These are phyloP conservation scores for Kurtzmaniella quercitrusa DNA, from an alignment of 1,139 yeast genomes.

Conservation along the genomic window DNA sequence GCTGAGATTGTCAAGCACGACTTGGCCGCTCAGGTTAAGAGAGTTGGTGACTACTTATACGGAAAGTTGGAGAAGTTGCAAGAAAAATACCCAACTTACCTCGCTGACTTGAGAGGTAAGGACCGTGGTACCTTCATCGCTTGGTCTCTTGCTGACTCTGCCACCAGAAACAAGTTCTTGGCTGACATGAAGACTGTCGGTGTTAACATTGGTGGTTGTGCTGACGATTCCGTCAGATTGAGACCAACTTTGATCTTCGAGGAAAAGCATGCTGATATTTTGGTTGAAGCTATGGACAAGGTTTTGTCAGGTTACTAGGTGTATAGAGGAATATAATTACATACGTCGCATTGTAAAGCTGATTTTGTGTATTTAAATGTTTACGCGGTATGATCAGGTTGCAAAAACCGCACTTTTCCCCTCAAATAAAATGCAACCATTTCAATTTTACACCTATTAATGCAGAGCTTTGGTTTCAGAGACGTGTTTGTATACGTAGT, in stretches of 20 bases:
- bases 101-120: slow-evolving; percentile 67
- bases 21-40: slow-evolving; percentile 50
- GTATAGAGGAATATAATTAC: neutral
- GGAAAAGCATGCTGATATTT: slow-evolving; percentile 69
- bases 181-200: slow-evolving; percentile 55
- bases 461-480: slow-evolving; percentile 11
- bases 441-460: neutral
- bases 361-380: neutral
- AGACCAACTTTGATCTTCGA: slow-evolving; percentile 76
- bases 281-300: slow-evolving; percentile 48
- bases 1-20: slow-evolving; percentile 59
- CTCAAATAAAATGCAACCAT: neutral
- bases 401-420: neutral
- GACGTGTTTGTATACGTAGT: slow-evolving; percentile 11
- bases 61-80: slow-evolving; percentile 48
- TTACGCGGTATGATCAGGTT: neutral
- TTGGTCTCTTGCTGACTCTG: slow-evolving; percentile 58
- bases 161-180: slow-evolving; percentile 57
- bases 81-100: slow-evolving; percentile 45
- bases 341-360: no score
- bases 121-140: slow-evolving; percentile 76
- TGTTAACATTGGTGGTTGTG: slow-evolving; percentile 79
- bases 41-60: slow-evolving; percentile 64
- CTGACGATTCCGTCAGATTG: slow-evolving; percentile 66
- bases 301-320: slow-evolving; percentile 36